These are phyloP conservation scores for Camelina laxa DNA, from an alignment of 345 rosid species.

Conservation along the genomic window DNA sequence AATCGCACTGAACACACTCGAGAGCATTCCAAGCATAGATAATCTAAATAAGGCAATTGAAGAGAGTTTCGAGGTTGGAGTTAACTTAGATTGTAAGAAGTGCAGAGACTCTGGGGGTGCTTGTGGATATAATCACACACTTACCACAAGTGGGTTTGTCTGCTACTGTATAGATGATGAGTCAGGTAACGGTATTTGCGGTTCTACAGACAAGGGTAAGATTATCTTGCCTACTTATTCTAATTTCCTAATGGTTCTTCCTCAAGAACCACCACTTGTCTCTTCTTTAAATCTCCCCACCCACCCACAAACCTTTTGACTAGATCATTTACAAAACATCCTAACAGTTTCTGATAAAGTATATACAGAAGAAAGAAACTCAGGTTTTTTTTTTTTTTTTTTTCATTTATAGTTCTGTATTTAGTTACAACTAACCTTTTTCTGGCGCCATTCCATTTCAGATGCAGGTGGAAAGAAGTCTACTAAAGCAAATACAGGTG, in stretches of 20 bases:
- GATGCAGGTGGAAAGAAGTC: background rate
- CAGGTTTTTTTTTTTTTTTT: too few species aligned
- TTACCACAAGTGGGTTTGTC: background rate
- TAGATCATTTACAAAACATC: background rate
- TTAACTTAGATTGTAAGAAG: constrained; percentile 9
- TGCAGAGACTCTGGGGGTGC: constrained; percentile 39
- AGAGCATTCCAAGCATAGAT: rapidly evolving
- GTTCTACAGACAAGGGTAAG: background rate
- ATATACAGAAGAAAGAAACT: background rate
- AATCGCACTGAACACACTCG: background rate
- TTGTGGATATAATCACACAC: constrained; percentile 43
- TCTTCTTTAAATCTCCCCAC: background rate
- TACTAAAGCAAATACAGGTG: background rate
- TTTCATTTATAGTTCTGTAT: background rate
- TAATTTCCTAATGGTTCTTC: background rate
- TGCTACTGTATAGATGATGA: constrained; percentile 38
- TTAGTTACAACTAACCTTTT: constrained; percentile 1
- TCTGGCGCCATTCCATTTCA: background rate
- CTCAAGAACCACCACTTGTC: background rate
- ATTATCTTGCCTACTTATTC: background rate
- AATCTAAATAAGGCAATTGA: constrained; percentile 26
- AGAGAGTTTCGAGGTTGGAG: constrained; percentile 42
- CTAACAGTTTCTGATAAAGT: background rate
- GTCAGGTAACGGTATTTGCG: background rate
- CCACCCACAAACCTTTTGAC: background rate